Conservation (phyloP, 331 rosid genomes). For the Stylosanthes scabra region DNA sequence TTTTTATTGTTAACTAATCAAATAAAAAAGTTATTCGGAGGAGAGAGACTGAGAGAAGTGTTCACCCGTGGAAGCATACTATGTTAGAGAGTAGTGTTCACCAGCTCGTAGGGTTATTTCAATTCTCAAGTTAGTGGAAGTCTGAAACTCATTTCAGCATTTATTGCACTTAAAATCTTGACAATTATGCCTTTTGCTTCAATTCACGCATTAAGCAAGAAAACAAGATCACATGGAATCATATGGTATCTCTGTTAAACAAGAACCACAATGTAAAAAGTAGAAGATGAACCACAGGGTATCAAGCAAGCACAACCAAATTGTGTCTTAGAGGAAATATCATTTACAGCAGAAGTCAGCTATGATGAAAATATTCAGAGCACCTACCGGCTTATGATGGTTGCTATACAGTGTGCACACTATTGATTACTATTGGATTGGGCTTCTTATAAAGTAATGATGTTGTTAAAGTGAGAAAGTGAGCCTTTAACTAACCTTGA, state of each 20-base stretch:
- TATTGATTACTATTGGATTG: neutral
- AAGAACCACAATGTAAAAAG: neutral
- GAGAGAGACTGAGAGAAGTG: too few relatives aligned
- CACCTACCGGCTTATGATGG: conserved; percentile 7
- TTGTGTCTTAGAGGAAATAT: neutral
- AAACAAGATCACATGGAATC: conserved; percentile 4
- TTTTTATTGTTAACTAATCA: too few relatives aligned
- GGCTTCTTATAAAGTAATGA: too few relatives aligned
- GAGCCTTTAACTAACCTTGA: too few relatives aligned
- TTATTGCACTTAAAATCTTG: neutral
- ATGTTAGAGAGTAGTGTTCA: too few relatives aligned
- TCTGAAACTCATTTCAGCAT: neutral
- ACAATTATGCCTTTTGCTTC: neutral
- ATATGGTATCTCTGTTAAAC: neutral
- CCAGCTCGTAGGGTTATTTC: too few relatives aligned
- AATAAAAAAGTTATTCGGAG: too few relatives aligned
- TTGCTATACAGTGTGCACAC: conserved; percentile 31
- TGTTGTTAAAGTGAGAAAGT: too few relatives aligned
- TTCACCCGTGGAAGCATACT: too few relatives aligned
- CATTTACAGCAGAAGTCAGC: conserved; percentile 6
- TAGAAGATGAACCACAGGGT: neutral
- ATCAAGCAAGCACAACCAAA: conserved; percentile 13
- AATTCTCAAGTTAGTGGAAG: too few relatives aligned
- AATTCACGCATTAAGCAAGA: neutral
- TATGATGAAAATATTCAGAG: conserved; percentile 10